Evolutionary conservation across 148 eudicot genomes (phyloP).

Genomic region (Talinum fruticosum): DNA sequence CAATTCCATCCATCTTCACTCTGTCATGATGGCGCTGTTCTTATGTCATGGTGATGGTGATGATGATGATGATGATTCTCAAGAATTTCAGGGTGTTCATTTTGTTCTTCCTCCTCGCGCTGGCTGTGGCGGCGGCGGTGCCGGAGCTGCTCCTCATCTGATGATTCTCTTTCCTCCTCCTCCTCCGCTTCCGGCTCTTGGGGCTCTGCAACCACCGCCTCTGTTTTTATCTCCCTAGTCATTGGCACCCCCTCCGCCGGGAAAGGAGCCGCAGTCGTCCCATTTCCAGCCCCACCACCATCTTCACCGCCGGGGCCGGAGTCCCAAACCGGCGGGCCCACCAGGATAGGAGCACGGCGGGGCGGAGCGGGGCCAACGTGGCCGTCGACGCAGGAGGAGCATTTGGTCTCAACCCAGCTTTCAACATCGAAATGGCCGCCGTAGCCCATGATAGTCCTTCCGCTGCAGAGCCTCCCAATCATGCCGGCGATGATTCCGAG

Average conservation of each 20-base stretch:
- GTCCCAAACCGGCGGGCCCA: slow-evolving; percentile 2
- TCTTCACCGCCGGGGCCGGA: not conserved
- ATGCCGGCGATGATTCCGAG: slow-evolving; percentile 43
- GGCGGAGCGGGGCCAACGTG: slow-evolving; percentile 28
- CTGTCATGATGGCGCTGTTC: not conserved
- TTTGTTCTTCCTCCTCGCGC: not conserved
- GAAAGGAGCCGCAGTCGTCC: not conserved
- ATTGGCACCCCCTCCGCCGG: not conserved
- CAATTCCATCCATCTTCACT: not conserved
- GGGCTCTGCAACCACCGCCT: not conserved
- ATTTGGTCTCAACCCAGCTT: slow-evolving; percentile 49
- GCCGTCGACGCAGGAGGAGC: slow-evolving; percentile 51
- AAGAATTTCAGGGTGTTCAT: not conserved
- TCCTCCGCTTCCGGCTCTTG: not conserved
- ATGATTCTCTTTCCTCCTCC: not conserved
- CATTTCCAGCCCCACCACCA: not conserved
- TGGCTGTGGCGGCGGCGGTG: not conserved
- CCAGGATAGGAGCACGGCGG: not conserved
- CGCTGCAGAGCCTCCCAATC: slow-evolving; percentile 48
- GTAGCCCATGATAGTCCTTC: slow-evolving; percentile 41
- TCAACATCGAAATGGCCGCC: slow-evolving; percentile 47
- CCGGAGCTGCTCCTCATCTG: slow-evolving; percentile 1
- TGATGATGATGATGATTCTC: not conserved
- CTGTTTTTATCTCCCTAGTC: slow-evolving; percentile 1
- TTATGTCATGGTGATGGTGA: not conserved